phyloP scores from a whole-genome alignment of 2,329 filamentous ascomycete species.

The Alternaria brassicicola region DNA sequence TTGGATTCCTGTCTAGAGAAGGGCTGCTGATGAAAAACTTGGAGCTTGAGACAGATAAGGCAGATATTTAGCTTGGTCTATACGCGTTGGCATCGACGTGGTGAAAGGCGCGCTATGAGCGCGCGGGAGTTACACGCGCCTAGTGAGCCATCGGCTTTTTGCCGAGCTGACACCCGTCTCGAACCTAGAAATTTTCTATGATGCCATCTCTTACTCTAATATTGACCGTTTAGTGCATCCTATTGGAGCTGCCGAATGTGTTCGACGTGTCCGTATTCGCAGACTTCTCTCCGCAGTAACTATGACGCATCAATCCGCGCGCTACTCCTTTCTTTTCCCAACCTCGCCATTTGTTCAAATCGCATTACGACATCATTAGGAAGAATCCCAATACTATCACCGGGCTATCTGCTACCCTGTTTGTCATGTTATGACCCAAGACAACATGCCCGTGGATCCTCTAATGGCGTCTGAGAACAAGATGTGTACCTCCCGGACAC shows the following conservation, averaged over 20 bases:
- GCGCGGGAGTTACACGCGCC: not conserved
- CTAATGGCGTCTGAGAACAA: not conserved
- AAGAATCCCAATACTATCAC: not conserved
- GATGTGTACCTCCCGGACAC: not conserved
- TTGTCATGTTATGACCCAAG: not conserved
- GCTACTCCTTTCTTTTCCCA: not conserved
- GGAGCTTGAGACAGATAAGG: not conserved
- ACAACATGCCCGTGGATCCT: not conserved
- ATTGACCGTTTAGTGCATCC: too few relatives aligned
- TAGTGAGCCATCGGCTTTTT: not conserved
- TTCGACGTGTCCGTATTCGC: not conserved
- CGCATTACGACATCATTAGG: too few relatives aligned
- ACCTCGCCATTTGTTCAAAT: not conserved
- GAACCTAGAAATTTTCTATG: not conserved
- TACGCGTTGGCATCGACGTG: not conserved
- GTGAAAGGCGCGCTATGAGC: not conserved
- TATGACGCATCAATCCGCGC: not conserved
- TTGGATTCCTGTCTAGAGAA: slow-evolving; percentile 30
- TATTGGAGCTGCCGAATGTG: not conserved
- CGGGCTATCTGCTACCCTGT: not conserved
- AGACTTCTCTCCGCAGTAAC: not conserved
- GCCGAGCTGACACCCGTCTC: not conserved
- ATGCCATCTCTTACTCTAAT: not conserved
- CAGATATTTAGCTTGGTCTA: not conserved
- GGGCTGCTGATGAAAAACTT: slow-evolving; percentile 31